phyloP scores from a whole-genome alignment of 371 early-diverging fungal species.

The Rhizopus delemar region DNA sequence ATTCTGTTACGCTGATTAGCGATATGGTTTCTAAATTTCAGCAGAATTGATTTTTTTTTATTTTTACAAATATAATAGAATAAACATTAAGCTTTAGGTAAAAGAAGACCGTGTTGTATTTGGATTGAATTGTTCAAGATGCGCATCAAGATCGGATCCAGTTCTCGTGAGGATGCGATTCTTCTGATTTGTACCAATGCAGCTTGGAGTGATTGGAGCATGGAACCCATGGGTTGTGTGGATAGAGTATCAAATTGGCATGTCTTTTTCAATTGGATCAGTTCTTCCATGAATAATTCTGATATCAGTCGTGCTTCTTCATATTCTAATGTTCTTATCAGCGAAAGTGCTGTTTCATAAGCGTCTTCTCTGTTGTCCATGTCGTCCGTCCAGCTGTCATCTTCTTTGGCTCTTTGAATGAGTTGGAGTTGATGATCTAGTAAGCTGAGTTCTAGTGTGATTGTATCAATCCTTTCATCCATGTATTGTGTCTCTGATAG shows the following conservation, averaged over 20 bases:
- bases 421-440: constrained; percentile 22
- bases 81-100: background rate
- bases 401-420: constrained; percentile 3
- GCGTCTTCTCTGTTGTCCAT: constrained; percentile 21
- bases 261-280: constrained; percentile 27
- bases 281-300: constrained; percentile 36
- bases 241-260: constrained; percentile 6
- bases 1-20: constrained; percentile 42
- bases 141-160: background rate
- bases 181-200: constrained; percentile 22
- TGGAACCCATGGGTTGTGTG: constrained; percentile 9
- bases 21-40: constrained; percentile 46
- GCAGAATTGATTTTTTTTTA: background rate
- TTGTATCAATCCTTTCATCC: constrained; percentile 74
- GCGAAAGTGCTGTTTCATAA: constrained; percentile 34
- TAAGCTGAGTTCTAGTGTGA: constrained; percentile 32
- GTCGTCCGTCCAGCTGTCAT: constrained; percentile 18
- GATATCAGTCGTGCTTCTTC: constrained; percentile 36
- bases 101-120: background rate
- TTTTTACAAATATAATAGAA: too few species aligned
- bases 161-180: background rate
- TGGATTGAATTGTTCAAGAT: background rate
- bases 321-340: constrained; percentile 31
- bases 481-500: constrained; percentile 59
- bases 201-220: constrained; percentile 14